phyloP scores from a whole-genome alignment of 768 basidiomycete species.

The Phaffia tasmanica region DNA sequence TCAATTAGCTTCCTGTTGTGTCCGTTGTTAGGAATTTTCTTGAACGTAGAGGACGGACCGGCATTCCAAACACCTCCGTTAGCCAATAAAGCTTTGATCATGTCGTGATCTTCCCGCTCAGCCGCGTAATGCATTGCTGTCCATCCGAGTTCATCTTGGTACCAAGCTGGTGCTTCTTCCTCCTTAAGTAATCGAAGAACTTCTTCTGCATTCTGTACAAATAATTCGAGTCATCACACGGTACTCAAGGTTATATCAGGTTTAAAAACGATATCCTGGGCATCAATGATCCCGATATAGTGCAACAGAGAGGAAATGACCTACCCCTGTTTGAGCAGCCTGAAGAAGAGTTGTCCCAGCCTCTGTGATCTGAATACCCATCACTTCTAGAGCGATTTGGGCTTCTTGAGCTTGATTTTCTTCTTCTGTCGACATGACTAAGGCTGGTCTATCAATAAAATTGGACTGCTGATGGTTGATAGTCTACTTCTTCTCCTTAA shows the following conservation, averaged over 20 bases:
- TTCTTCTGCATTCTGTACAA: conserved; percentile 2
- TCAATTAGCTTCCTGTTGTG: conserved; percentile 9
- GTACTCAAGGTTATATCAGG: not conserved
- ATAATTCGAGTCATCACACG: not conserved
- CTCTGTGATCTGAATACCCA: not conserved
- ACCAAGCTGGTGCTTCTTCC: conserved; percentile 25
- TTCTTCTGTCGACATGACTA: no score
- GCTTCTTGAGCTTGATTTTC: no score
- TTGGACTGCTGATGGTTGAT: no score
- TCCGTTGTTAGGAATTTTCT: not conserved
- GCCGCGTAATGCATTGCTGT: conserved; percentile 27
- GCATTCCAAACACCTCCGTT: conserved; percentile 86
- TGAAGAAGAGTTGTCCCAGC: conserved; percentile 20
- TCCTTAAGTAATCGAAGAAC: conserved; percentile 19
- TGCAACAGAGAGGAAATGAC: not conserved
- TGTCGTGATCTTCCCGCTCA: conserved; percentile 53
- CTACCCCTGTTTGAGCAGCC: conserved; percentile 9
- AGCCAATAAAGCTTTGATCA: conserved; percentile 59
- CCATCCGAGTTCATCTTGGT: conserved; percentile 26
- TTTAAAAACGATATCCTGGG: not conserved
- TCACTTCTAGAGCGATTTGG: no score
- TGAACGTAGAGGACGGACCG: conserved; percentile 43
- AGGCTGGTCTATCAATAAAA: no score
- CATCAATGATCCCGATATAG: no score
- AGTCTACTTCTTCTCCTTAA: no score